phyloP scores from a whole-genome alignment of 176 grass and related monocot species.

The Carex cristatella region DNA sequence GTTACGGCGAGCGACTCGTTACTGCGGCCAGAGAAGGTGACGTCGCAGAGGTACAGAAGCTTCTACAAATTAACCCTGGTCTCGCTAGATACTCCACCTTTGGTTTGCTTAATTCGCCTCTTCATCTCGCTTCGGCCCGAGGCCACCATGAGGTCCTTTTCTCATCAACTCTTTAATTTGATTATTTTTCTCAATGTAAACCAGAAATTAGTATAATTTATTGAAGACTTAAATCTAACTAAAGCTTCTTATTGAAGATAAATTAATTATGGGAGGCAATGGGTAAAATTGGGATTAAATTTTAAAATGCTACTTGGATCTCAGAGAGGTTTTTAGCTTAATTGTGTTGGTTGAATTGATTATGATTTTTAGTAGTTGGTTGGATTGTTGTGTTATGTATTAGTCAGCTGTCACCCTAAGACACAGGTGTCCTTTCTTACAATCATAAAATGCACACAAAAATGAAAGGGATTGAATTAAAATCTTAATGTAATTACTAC shows the following conservation, averaged over 20 bases:
- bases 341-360: not conserved
- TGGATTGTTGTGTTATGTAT: not conserved
- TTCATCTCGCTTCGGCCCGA: slow-evolving; percentile 66
- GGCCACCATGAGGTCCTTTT: slow-evolving; percentile 69
- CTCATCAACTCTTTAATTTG: slow-evolving; percentile 1
- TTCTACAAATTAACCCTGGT: slow-evolving; percentile 43
- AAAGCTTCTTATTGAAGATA: not conserved
- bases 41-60: slow-evolving; percentile 37
- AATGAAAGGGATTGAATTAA: not conserved
- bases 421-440: not conserved
- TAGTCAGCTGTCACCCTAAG: not conserved
- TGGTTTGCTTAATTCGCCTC: slow-evolving; percentile 67
- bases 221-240: not conserved
- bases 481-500: not conserved
- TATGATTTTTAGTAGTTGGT: not conserved
- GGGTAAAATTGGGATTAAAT: not conserved
- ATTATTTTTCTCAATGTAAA: not conserved
- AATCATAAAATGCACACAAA: not conserved
- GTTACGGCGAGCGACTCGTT: slow-evolving; percentile 54
- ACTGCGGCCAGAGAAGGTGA: slow-evolving; percentile 71
- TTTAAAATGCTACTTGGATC: not conserved
- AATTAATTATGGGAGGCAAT: not conserved
- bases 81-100: slow-evolving; percentile 64
- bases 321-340: not conserved
- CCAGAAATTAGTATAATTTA: not conserved